Conservation (phyloP, 2,329 filamentous ascomycete species). For the Apiospora pterosperma region DNA sequence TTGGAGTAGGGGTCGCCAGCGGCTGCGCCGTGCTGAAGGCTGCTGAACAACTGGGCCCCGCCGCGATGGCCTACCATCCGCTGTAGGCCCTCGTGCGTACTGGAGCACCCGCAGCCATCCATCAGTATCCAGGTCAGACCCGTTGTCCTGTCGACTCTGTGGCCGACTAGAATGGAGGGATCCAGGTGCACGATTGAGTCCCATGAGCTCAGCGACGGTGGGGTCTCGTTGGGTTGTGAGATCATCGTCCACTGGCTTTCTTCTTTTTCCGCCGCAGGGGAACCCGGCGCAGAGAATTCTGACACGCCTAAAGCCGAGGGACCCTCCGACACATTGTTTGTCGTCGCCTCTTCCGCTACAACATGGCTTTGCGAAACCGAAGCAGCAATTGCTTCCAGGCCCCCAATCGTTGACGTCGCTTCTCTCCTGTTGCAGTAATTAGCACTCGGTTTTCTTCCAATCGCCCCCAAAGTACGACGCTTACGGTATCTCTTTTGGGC, state of each 20-base stretch:
- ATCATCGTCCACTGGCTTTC: neutral
- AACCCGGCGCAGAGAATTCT: neutral
- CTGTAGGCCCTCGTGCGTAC: neutral
- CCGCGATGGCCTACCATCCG: neutral
- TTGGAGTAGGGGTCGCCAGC: constrained; percentile 2
- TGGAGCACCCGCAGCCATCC: neutral
- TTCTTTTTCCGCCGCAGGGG: neutral
- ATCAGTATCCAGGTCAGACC: neutral
- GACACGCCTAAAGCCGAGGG: neutral
- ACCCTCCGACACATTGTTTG: neutral
- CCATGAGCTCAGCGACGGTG: neutral
- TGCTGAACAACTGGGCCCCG: neutral
- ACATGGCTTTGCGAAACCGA: neutral
- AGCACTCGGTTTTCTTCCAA: neutral
- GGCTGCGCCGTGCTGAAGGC: neutral
- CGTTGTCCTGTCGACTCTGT: too few species aligned
- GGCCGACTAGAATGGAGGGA: neutral
- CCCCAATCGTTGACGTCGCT: neutral
- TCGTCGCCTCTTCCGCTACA: neutral
- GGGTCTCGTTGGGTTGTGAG: neutral
- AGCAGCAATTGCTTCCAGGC: neutral
- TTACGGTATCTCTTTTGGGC: constrained; percentile 1
- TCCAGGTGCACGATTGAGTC: neutral
- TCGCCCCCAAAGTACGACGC: neutral
- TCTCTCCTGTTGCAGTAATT: neutral